phyloP scores from a whole-genome alignment of 164 flowering plant genomes.

The Santalum album region DNA sequence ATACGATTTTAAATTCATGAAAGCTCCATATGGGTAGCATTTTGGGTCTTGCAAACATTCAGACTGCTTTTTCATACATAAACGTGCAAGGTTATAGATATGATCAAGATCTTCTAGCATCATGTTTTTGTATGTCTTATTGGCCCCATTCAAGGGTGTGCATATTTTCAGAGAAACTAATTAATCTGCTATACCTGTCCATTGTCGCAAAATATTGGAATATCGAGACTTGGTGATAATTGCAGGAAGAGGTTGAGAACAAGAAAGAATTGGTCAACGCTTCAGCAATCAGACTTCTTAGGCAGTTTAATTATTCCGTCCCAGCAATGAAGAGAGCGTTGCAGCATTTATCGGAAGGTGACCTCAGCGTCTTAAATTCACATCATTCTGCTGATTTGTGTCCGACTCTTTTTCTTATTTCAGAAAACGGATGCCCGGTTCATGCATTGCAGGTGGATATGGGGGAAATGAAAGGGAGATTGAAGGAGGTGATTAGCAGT shows the following conservation, averaged over 20 bases:
- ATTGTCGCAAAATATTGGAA: not conserved
- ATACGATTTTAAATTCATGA: too few species aligned
- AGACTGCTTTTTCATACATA: too few species aligned
- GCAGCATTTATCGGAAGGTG: conserved; percentile 77
- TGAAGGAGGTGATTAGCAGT: conserved; percentile 83
- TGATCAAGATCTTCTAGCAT: too few species aligned
- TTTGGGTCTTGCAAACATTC: too few species aligned
- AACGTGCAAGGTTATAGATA: too few species aligned
- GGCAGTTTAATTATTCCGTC: conserved; percentile 76
- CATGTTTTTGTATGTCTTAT: too few species aligned
- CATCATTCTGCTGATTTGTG: too few species aligned
- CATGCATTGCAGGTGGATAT: conserved; percentile 84
- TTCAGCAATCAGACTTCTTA: conserved; percentile 78
- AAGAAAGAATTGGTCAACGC: conserved; percentile 93
- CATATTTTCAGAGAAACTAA: too few species aligned
- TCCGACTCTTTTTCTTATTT: too few species aligned
- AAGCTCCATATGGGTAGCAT: too few species aligned
- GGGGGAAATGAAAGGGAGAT: conserved; percentile 91
- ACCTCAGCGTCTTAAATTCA: not conserved
- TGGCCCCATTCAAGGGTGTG: too few species aligned
- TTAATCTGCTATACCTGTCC: too few species aligned
- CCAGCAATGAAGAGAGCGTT: conserved; percentile 80
- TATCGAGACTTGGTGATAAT: not conserved
- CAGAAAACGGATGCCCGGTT: conserved; percentile 36
- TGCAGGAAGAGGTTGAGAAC: conserved; percentile 90